These are phyloP conservation scores for Trichoderma gamsii DNA, from an alignment of 495 filamentous ascomycete genomes.

Conservation along the genomic window DNA sequence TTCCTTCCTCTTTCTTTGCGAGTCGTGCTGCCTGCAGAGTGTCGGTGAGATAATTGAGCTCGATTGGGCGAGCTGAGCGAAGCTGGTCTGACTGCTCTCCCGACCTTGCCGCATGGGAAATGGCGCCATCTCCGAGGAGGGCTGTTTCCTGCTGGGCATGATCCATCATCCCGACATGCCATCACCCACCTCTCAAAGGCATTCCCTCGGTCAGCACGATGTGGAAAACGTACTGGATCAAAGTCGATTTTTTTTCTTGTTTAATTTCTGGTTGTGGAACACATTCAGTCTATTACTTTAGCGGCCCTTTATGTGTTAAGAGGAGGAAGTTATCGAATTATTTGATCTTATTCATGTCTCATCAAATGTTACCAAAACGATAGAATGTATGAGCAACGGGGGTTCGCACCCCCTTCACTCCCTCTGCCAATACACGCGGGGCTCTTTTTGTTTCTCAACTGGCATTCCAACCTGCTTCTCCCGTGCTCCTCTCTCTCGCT, in stretches of 20 bases:
- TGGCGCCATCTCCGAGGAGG: not conserved
- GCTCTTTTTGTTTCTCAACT: not conserved
- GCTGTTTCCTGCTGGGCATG: not conserved
- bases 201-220: not conserved
- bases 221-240: not conserved
- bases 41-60: slow-evolving; percentile 7
- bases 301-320: not conserved
- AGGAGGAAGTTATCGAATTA: not conserved
- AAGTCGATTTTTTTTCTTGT: not conserved
- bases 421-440: slow-evolving; percentile 12
- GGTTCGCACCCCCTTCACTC: slow-evolving; percentile 14
- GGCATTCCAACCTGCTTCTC: not conserved
- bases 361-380: slow-evolving; percentile 7
- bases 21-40: not conserved
- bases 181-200: not conserved
- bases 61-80: not conserved
- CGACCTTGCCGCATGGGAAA: slow-evolving; percentile 4
- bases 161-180: not conserved
- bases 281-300: not conserved
- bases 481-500: not conserved
- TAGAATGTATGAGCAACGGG: slow-evolving; percentile 12
- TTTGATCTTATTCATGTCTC: not conserved
- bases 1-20: not conserved
- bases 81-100: not conserved
- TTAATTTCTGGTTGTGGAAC: not conserved